These are phyloP conservation scores for Parastagonospora nodorum DNA, from an alignment of 2,329 filamentous ascomycete species.

Conservation along the genomic window DNA sequence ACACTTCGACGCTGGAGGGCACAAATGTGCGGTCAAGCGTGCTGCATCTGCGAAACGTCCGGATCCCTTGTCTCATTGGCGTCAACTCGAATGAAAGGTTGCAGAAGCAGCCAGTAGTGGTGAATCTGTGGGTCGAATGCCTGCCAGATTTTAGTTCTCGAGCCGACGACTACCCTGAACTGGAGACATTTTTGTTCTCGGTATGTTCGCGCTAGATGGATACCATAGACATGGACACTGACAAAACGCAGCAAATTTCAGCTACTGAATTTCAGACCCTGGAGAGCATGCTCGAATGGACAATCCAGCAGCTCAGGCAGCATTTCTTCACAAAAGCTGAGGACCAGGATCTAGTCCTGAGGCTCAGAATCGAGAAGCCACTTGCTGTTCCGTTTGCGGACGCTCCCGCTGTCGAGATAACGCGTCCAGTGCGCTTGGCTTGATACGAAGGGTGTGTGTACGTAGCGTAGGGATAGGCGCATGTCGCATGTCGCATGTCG, in stretches of 20 bases:
- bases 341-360: conserved; percentile 57
- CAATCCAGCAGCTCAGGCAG: conserved; percentile 49
- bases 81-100: conserved; percentile 73
- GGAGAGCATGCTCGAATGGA: conserved; percentile 49
- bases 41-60: conserved; percentile 62
- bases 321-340: conserved; percentile 41
- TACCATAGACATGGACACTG: conserved; percentile 8
- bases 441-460: background rate
- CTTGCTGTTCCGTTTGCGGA: conserved; percentile 75
- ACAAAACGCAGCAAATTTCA: conserved; percentile 46
- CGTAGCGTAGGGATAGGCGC: background rate
- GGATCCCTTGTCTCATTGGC: conserved; percentile 71
- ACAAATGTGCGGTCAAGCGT: conserved; percentile 25
- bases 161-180: conserved; percentile 58
- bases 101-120: conserved; percentile 68
- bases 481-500: too few relatives aligned
- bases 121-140: conserved; percentile 66
- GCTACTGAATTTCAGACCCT: conserved; percentile 53
- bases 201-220: conserved; percentile 49
- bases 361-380: conserved; percentile 71
- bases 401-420: conserved; percentile 69
- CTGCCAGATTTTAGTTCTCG: conserved; percentile 42
- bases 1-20: conserved; percentile 33
- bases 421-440: conserved; percentile 24
- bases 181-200: conserved; percentile 67